A percentile compares a stretch with the other conserved stretches of the same genome.
Evolutionary conservation across 2,329 filamentous ascomycete species (phyloP).

Genomic region (Lasiodiplodia sp.): DNA sequence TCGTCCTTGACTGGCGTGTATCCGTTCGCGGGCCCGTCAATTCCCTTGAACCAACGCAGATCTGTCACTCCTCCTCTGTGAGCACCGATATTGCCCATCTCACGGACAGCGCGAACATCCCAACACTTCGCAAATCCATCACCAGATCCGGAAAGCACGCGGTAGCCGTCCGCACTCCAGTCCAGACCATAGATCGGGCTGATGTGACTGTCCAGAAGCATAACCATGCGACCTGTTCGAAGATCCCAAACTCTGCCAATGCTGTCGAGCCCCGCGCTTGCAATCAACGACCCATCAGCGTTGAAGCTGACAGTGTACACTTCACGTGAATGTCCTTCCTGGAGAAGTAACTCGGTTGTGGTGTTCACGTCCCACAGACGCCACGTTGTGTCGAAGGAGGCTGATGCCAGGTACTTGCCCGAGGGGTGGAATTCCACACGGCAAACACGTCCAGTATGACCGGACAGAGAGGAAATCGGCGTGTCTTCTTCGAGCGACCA

Average conservation of each 20-base stretch:
- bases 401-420: constrained; percentile 86
- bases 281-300: constrained; percentile 85
- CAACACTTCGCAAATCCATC: constrained; percentile 98
- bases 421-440: constrained; percentile 95
- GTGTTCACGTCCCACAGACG: constrained; percentile 93
- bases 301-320: constrained; percentile 93
- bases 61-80: constrained; percentile 93
- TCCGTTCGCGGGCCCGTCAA: constrained; percentile 74
- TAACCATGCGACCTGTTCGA: constrained; percentile 88
- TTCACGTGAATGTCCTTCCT: constrained; percentile 93
- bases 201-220: constrained; percentile 93
- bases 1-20: constrained; percentile 67
- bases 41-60: constrained; percentile 90
- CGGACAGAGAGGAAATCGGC: constrained; percentile 80
- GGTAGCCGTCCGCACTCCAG: constrained; percentile 89
- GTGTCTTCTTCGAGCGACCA: constrained; percentile 91
- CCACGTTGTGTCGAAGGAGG: constrained; percentile 97
- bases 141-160: constrained; percentile 89
- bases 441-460: constrained; percentile 87
- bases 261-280: constrained; percentile 91
- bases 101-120: constrained; percentile 90
- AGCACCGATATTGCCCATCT: constrained; percentile 84
- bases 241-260: constrained; percentile 96
- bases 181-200: constrained; percentile 92
- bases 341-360: constrained; percentile 81